Evolutionary conservation across 805 yeast species (phyloP).

Genomic region (Crinitomyces ghanaensis): DNA sequence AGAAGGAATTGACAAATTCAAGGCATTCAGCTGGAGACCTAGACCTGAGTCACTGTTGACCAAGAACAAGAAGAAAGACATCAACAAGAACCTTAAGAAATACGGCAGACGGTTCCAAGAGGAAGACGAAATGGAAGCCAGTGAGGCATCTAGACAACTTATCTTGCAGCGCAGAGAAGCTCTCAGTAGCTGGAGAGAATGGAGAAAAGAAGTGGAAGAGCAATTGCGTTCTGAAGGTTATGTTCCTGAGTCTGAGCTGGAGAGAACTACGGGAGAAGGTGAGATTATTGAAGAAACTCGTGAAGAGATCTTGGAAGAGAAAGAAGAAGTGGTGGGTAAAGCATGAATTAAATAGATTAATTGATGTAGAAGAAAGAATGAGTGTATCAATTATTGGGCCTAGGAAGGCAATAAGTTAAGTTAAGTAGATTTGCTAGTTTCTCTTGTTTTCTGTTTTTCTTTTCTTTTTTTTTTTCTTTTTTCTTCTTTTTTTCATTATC

Average conservation of each 20-base stretch:
- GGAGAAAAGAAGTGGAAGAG: conserved; percentile 47
- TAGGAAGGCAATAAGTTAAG: too few species aligned
- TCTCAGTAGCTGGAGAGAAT: conserved; percentile 75
- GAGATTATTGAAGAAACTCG: conserved; percentile 67
- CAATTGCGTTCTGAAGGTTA: conserved; percentile 38
- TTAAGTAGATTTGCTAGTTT: too few species aligned
- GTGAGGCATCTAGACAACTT: conserved; percentile 80
- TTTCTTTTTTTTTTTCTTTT: too few species aligned
- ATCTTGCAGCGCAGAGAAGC: conserved; percentile 72
- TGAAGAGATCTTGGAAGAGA: conserved; percentile 45
- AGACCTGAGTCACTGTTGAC: conserved; percentile 74
- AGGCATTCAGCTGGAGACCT: conserved; percentile 93
- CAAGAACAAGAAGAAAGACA: conserved; percentile 75
- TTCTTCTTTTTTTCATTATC: too few species aligned
- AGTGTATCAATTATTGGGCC: too few species aligned
- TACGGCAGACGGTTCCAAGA: conserved; percentile 91
- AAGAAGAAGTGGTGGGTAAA: too few species aligned
- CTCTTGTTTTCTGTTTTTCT: too few species aligned
- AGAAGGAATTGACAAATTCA: conserved; percentile 71
- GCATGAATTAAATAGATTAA: too few species aligned
- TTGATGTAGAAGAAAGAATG: too few species aligned
- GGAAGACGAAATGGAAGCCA: conserved; percentile 90
- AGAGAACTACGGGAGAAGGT: conserved; percentile 37
- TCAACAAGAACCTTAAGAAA: conserved; percentile 78
- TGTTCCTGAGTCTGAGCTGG: conserved; percentile 28